phyloP scores from a whole-genome alignment of 1,284 basidiomycete species.

The Chalciporus sp. region DNA sequence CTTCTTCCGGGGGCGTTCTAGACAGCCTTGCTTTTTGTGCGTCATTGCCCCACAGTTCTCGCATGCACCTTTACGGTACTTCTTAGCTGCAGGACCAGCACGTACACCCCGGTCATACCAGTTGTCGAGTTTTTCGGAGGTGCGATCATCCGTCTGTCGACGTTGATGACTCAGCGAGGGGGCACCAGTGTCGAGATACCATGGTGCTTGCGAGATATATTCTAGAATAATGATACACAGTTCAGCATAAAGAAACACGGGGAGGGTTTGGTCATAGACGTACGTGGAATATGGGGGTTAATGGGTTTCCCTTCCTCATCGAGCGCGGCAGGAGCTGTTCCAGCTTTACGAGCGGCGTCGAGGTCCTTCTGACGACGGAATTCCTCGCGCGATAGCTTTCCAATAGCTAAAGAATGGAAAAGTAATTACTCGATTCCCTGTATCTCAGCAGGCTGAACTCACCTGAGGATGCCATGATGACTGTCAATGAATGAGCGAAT shows the following conservation, averaged over 20 bases:
- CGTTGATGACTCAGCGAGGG: constrained; percentile 95
- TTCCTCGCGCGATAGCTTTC: constrained; percentile 92
- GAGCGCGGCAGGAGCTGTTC: constrained; percentile 92
- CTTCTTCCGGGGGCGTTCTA: constrained; percentile 95
- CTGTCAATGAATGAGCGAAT: background rate
- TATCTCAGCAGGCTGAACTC: constrained; percentile 13
- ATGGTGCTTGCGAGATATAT: constrained; percentile 95
- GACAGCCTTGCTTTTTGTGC: constrained; percentile 89
- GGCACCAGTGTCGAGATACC: constrained; percentile 94
- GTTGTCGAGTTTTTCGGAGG: constrained; percentile 74
- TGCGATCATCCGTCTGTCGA: constrained; percentile 68
- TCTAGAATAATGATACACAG: constrained; percentile 46
- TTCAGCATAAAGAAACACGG: constrained; percentile 7
- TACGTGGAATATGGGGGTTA: constrained; percentile 98
- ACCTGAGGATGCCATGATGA: constrained; percentile 51
- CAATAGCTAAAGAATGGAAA: constrained; percentile 43
- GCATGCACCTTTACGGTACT: constrained; percentile 97
- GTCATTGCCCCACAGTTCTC: constrained; percentile 98
- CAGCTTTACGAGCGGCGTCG: constrained; percentile 95
- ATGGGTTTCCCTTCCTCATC: constrained; percentile 95
- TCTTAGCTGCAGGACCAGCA: constrained; percentile 89
- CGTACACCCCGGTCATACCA: constrained; percentile 94
- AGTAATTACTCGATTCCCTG: background rate
- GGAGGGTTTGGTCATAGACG: constrained; percentile 33
- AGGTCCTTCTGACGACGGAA: constrained; percentile 94